Base-by-base conservation (phyloP, 2,329 filamentous ascomycete species). In the Neophaeococcomyces aloes region DNA sequence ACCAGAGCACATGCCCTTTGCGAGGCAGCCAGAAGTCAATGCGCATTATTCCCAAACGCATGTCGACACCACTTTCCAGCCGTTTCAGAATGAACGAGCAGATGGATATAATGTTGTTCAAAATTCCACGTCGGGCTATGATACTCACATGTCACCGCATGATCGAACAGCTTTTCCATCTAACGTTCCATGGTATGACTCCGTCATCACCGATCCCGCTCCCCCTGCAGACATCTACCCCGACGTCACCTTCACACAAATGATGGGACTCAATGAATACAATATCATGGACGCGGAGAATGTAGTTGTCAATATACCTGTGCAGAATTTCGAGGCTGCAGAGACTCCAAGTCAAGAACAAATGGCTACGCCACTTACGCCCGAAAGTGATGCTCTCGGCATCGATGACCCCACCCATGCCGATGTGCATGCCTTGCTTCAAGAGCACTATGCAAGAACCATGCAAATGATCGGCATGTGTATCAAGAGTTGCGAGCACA, bases 351-450 rank as follows among this genome's bases (percentile, higher is more conserved):
- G 27, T n/a, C 6, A 15, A 6, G 39, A 42, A 21, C 39, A 30
- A 10, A 29, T 42, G 17, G 17, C 31, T 13, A 42, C 29, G 18
- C 39, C 39, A 6, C 23, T 34, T 21, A 29, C 21, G 5, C 39
- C 30, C 5, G 39, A 32, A 29, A 30, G 25, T 29, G 23, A 7
- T 7, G 13, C 4, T 13, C 31, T 23, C 2, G 29, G 15, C 10
- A 11, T 27, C 3, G 30, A 35, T 8, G 29, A 42, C 17, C 35
- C 35, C 10, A 42, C 39, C 10, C 39, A 42, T 29, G 39, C 30
- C 11, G 39, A 42, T 29, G 39, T 42, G 14, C 39, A 42, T 35
- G 39, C 39, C 17, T 30, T 42, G 11, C 21, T 42, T 10, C 39
- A 42, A 29, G 39, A 34, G 21, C 39, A 42, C 31, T 42, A 42